Percentiles rank a stretch among this genome's conserved stretches.
Evolutionary conservation across 2,329 filamentous ascomycete species (phyloP).

Genomic region (Harringtonia lauricola): DNA sequence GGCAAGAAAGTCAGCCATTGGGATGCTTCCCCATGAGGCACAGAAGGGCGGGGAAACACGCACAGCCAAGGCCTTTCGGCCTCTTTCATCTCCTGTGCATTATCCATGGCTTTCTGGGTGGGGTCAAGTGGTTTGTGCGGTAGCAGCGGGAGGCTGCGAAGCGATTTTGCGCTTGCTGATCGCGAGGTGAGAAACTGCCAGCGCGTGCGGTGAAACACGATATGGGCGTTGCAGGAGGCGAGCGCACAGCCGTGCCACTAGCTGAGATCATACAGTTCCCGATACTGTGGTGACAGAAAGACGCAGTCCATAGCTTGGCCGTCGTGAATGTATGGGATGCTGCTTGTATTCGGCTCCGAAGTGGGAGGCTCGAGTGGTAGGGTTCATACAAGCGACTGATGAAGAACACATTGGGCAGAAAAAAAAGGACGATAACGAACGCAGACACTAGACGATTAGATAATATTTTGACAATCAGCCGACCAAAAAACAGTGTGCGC

Average conservation of each 20-base stretch:
- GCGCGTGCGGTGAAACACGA: neutral
- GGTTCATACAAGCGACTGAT: constrained; percentile 8
- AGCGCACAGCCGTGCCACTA: constrained; percentile 2
- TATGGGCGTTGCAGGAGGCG: neutral
- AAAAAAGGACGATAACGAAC: neutral
- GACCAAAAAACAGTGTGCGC: neutral
- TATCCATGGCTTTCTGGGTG: neutral
- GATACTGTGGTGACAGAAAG: neutral
- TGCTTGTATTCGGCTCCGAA: constrained; percentile 4
- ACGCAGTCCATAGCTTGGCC: constrained; percentile 12
- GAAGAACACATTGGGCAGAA: constrained; percentile 9
- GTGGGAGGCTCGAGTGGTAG: constrained; percentile 4
- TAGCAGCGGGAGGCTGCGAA: neutral
- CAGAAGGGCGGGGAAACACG: neutral
- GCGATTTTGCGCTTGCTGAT: neutral
- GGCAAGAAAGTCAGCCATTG: neutral
- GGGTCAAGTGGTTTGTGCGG: neutral
- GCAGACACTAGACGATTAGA: neutral
- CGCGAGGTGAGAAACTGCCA: neutral
- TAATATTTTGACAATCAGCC: too few relatives aligned
- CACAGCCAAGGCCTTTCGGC: constrained; percentile 12
- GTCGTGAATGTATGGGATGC: neutral
- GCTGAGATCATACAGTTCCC: constrained; percentile 11
- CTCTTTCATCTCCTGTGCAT: constrained; percentile 4
- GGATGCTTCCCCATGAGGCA: neutral